Evolutionary conservation across 2,329 filamentous ascomycete species (phyloP).

Genomic region (Fusarium buxicola): DNA sequence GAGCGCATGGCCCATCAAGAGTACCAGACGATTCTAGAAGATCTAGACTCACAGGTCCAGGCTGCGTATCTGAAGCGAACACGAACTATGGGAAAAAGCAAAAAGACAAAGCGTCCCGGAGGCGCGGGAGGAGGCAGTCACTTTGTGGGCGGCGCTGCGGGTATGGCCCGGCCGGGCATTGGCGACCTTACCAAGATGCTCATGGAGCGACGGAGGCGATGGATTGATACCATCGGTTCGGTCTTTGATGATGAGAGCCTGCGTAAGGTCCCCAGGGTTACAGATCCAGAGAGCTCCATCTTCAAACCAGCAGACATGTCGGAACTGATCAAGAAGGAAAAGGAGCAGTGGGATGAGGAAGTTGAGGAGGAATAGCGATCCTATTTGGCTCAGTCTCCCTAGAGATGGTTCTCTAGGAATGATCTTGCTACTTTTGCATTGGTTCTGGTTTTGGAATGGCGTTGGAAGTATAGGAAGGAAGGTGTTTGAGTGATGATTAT

Average conservation of each 20-base stretch:
- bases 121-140: constrained; percentile 80
- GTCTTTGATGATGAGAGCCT: constrained; percentile 89
- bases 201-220: constrained; percentile 90
- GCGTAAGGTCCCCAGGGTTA: constrained; percentile 73
- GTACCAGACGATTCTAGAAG: constrained; percentile 95
- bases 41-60: constrained; percentile 94
- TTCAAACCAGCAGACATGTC: constrained; percentile 81
- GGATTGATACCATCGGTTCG: constrained; percentile 90
- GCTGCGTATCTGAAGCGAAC: constrained; percentile 96
- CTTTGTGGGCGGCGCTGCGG: constrained; percentile 67
- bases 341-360: constrained; percentile 85
- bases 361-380: constrained; percentile 70
- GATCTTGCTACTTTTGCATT: not conserved
- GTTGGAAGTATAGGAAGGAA: constrained; percentile 22
- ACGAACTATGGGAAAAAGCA: constrained; percentile 91
- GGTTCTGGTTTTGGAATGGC: constrained; percentile 27
- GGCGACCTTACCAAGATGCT: constrained; percentile 91
- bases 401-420: constrained; percentile 2
- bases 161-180: constrained; percentile 80
- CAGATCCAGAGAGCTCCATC: constrained; percentile 74
- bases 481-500: constrained; percentile 20
- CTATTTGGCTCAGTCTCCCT: constrained; percentile 22
- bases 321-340: constrained; percentile 77
- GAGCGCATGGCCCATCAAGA: constrained; percentile 97
- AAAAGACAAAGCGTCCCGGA: constrained; percentile 85